A percentile compares a stretch with the other conserved stretches of the same genome.
These are phyloP conservation scores for Nemania bipapillata DNA, from an alignment of 2,329 filamentous ascomycete species.

Conservation along the genomic window DNA sequence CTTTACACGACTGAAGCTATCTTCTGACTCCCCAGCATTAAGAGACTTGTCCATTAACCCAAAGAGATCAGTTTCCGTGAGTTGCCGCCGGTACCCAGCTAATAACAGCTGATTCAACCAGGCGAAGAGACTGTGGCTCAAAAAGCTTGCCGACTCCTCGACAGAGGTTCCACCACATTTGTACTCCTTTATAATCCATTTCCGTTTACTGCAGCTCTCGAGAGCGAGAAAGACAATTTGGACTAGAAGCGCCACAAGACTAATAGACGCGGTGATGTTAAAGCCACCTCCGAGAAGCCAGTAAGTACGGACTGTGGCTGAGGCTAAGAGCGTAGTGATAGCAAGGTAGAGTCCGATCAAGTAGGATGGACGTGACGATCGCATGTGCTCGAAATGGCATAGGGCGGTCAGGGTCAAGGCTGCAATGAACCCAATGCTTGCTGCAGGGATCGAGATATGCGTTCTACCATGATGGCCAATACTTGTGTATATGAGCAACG, in stretches of 20 bases:
- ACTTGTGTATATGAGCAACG: background rate
- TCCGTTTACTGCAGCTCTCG: background rate
- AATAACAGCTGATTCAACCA: background rate
- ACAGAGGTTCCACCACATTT: background rate
- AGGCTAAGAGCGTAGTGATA: background rate
- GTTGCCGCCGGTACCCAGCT: background rate
- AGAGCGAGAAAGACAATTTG: background rate
- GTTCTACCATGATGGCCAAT: background rate
- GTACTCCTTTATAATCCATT: background rate
- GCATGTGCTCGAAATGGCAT: background rate
- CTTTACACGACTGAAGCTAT: background rate
- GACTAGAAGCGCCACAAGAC: background rate
- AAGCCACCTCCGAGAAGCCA: background rate
- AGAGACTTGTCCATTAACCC: background rate
- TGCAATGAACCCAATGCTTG: background rate
- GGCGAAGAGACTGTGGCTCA: background rate
- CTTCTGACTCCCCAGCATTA: background rate
- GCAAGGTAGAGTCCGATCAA: background rate
- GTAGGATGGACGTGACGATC: background rate
- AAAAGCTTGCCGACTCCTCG: background rate
- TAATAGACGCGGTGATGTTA: background rate
- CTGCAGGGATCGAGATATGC: background rate
- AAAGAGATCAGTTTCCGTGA: background rate
- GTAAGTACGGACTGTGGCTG: background rate
- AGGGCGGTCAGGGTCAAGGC: background rate